Evolutionary conservation across 2,329 filamentous ascomycete species (phyloP).

Genomic region (Monascus ruber): DNA sequence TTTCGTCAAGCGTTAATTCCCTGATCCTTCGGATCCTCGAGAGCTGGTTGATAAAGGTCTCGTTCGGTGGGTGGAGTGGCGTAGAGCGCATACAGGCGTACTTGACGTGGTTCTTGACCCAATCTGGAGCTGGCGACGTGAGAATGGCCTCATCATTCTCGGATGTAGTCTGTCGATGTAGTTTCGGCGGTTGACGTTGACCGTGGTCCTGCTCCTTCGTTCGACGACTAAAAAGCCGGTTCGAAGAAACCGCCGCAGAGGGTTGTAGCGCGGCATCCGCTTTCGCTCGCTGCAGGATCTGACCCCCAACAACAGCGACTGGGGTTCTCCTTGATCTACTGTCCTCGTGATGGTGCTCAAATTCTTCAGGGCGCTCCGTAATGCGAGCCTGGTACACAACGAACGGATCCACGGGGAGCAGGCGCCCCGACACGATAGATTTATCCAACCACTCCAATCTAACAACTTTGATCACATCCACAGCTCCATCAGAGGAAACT

Average conservation of each 20-base stretch:
- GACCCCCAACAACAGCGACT: conserved; percentile 3
- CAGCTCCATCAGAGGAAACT: conserved; percentile 1
- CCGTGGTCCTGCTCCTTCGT: conserved; percentile 11
- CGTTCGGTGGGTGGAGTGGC: conserved; percentile 58
- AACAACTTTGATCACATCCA: conserved; percentile 37
- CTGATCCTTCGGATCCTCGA: conserved; percentile 63
- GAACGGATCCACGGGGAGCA: conserved; percentile 39
- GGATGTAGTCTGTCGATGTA: conserved; percentile 62
- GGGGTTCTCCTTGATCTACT: neutral
- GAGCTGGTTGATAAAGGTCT: conserved; percentile 61
- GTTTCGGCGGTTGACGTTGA: conserved; percentile 26
- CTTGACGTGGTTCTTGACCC: conserved; percentile 49
- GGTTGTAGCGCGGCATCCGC: conserved; percentile 29
- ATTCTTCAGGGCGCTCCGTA: conserved; percentile 22
- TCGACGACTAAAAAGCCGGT: conserved; percentile 10
- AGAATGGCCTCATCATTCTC: conserved; percentile 54
- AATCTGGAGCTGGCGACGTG: conserved; percentile 58
- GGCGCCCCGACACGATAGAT: conserved; percentile 31
- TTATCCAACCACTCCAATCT: conserved; percentile 44
- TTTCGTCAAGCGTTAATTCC: conserved; percentile 59
- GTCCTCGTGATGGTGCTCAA: neutral
- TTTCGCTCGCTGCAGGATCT: conserved; percentile 45
- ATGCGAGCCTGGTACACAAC: conserved; percentile 41
- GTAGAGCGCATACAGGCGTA: conserved; percentile 78
- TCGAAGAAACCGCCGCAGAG: conserved; percentile 1